Base-by-base conservation (phyloP, 2,329 filamentous ascomycete species). In the Ambrosiella cleistominuta region DNA sequence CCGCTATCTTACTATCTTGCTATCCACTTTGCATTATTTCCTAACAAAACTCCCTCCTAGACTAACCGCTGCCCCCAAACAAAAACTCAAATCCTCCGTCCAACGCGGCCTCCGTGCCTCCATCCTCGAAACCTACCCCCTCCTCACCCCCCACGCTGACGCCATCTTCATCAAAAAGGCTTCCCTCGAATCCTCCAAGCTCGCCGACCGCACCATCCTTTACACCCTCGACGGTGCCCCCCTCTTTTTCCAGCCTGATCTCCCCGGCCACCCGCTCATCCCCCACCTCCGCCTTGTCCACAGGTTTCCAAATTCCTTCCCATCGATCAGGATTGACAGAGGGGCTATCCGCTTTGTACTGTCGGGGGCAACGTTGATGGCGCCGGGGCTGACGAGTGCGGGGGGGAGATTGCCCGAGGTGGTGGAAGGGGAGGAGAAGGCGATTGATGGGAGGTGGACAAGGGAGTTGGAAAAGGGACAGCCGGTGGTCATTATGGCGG, bases 301-400 rank as follows among this genome's bases (percentile, higher is more conserved):
- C 75, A 80, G 85, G 64, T 97, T 91, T 73, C 93, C 93, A 8
- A 74, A 81, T 64, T 85, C 82, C 60, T 91, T 98, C 69, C 83
- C 86, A 15, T 85, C 81, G 56, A 77, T 98, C 60, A 85, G 90
- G 60, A 95, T 97, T 69, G 93, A 98, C 70, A 82, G 93, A 54
- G 93, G 93, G 62, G 93, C 93, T 4, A 97, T 98, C 67, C 87
- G 93, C 61, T 98, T 98, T 72, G 91, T 98, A 35, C 80, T 98
- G 1, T 87, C 83, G 0, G 93, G 93, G 50, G 93, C 93, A 0
- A 88, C 91, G 12, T 82, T 98, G 62, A 98, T 98, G 93, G 91
- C 89, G 1, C 93, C 93, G 0, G 93, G 93, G 0, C 71, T 98
- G 64, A 98, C 93, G 36, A 88, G 82, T 17, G 71, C 82, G 0